Percentiles rank a stretch among this genome's conserved stretches.
Evolutionary conservation across 495 filamentous ascomycete species (phyloP).

Genomic region (Penicillium coffeae): DNA sequence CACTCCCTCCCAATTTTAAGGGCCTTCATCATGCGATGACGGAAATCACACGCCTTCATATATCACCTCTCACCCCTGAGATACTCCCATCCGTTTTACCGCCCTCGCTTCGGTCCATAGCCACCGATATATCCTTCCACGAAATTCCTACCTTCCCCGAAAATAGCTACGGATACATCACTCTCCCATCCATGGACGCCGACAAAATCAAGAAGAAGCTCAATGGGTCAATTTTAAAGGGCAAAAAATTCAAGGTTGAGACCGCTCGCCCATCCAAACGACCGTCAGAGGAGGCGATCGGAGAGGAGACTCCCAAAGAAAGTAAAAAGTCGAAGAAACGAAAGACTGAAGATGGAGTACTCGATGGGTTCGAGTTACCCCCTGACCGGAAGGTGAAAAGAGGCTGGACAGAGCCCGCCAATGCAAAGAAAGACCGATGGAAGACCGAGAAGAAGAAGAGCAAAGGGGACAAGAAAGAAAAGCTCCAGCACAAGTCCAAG

Average conservation of each 20-base stretch:
- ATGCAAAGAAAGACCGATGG: constrained; percentile 47
- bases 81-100: constrained; percentile 67
- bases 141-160: constrained; percentile 81
- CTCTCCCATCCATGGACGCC: constrained; percentile 74
- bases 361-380: constrained; percentile 69
- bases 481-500: constrained; percentile 62
- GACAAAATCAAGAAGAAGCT: constrained; percentile 88
- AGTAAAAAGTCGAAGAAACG: constrained; percentile 56
- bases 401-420: constrained; percentile 76
- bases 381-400: constrained; percentile 75
- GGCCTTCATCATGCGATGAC: constrained; percentile 22
- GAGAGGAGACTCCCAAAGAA: constrained; percentile 16
- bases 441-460: constrained; percentile 46
- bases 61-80: constrained; percentile 73
- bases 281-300: constrained; percentile 31
- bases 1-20: not conserved
- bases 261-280: constrained; percentile 62
- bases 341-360: constrained; percentile 57
- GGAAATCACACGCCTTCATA: constrained; percentile 62
- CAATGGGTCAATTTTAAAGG: constrained; percentile 82
- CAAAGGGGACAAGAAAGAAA: constrained; percentile 53
- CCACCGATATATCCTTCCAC: constrained; percentile 81
- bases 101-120: constrained; percentile 59
- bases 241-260: constrained; percentile 79
- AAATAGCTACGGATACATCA: constrained; percentile 82